Conservation (phyloP, 768 basidiomycete species). For the Rhodosporidiobolus sp. region DNA sequence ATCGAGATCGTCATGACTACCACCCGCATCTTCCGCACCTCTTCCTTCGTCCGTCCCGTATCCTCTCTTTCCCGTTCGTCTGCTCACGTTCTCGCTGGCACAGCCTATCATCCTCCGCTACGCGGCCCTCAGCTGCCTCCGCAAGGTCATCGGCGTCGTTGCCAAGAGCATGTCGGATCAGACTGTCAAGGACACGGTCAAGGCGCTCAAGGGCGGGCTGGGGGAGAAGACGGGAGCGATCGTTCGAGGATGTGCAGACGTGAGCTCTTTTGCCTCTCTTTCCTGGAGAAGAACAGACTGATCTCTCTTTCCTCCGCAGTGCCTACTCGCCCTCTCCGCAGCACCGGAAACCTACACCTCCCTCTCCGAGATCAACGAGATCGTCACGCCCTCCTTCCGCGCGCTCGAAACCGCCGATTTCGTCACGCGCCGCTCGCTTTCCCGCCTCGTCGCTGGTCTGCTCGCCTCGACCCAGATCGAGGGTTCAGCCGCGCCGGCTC, state of each 20-base stretch:
- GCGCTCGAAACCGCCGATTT: conserved; percentile 80
- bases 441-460: conserved; percentile 76
- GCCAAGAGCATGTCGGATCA: conserved; percentile 80
- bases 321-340: conserved; percentile 33
- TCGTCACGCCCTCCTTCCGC: conserved; percentile 66
- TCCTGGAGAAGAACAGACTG: not conserved
- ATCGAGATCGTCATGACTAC: conserved; percentile 69
- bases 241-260: conserved; percentile 78
- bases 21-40: conserved; percentile 63
- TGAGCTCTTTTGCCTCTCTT: conserved; percentile 46
- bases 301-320: not conserved
- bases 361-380: conserved; percentile 69
- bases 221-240: conserved; percentile 79
- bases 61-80: not conserved
- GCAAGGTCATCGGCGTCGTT: conserved; percentile 74
- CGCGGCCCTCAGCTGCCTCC: conserved; percentile 70
- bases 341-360: conserved; percentile 59
- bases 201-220: conserved; percentile 71
- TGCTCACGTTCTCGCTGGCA: not conserved
- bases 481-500: conserved; percentile 52
- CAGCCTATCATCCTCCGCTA: conserved; percentile 78
- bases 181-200: conserved; percentile 72
- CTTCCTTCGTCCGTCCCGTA: conserved; percentile 62
- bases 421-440: conserved; percentile 71
- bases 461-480: conserved; percentile 78